Evolutionary conservation across 2,329 filamentous ascomycete genomes (phyloP), one percentile per base, ranked within the genome.

Genomic region (Stachybotrys chartarum): DNA sequence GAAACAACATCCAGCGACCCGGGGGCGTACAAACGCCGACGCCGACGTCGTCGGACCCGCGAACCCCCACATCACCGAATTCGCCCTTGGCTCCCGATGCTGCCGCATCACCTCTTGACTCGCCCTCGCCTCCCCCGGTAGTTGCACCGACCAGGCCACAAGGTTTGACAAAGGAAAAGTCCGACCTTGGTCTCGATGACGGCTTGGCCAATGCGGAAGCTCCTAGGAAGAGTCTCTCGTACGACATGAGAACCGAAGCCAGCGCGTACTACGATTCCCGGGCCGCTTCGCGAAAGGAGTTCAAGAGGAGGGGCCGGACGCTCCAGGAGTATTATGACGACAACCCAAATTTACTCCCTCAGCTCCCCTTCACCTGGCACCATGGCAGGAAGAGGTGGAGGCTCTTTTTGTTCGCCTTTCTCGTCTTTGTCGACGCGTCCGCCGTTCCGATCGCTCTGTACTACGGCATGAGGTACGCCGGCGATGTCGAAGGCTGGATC

Each of bases 401-500:
- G 54, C 74, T 80, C 14, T 75, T 75, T 58, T 57, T 80, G 10
- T 74, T 80, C 54, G 71, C 71, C 45, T 73, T 81, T 55, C 64
- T 80, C 30, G 69, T 80, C 55, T 73, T 80, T 55, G 63, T 81
- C 32, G 72, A 74, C 45, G 71, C 69, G 31, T 72, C 70, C 8
- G 68, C 64, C 8, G 56, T 82, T 18, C 79, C 79, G 18, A 78
- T 82, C 56, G 67, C 76, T 1, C 66, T 82, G 5, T 82, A 78
- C 69, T 82, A 81, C 59, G 74, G 74, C 18, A 68, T 82, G 55
- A 71, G 70, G 59, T 79, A 70, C 49, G 71, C 67, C 5, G 72
- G 70, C 35, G 18, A 68, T 18, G 69, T 73, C 24, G 44, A 75
- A 66, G 68, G 70, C 45, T 73, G 64, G 62, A 73, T 72, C 60